These are phyloP conservation scores for Bertia moriformis DNA, from an alignment of 2,329 filamentous ascomycete species.

Conservation along the genomic window DNA sequence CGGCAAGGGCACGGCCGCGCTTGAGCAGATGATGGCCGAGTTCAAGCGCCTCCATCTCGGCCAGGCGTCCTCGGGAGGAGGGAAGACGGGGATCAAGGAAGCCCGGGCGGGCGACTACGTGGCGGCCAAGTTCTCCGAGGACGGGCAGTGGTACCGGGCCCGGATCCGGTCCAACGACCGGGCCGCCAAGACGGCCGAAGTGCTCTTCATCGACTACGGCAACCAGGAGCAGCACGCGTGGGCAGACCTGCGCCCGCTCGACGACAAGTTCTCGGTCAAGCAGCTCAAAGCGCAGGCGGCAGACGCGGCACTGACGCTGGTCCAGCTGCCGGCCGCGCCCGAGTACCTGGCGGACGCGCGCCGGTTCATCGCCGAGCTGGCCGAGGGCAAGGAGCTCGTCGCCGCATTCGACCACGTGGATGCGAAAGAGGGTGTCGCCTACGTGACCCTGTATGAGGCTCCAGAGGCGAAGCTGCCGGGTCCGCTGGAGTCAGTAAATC, in stretches of 20 bases:
- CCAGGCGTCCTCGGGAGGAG: too few relatives aligned
- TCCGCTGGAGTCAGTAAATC: conserved; percentile 71
- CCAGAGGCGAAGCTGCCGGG: conserved; percentile 35
- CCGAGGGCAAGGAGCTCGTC: conserved; percentile 64
- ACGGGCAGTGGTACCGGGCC: conserved; percentile 88
- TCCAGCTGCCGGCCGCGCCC: conserved; percentile 69
- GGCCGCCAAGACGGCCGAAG: conserved; percentile 72
- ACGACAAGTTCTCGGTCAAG: conserved; percentile 65
- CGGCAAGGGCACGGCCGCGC: conserved; percentile 67
- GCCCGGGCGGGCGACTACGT: conserved; percentile 88
- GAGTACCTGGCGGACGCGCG: conserved; percentile 78
- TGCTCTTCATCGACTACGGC: conserved; percentile 91
- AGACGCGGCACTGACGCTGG: conserved; percentile 74
- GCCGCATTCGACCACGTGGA: conserved; percentile 81
- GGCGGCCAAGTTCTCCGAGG: conserved; percentile 76
- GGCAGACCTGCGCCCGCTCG: conserved; percentile 68
- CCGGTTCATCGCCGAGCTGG: conserved; percentile 59
- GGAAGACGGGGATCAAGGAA: conserved; percentile 57
- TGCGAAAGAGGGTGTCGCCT: conserved; percentile 63
- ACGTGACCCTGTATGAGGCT: conserved; percentile 77
- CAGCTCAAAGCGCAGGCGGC: conserved; percentile 77
- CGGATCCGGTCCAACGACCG: conserved; percentile 86
- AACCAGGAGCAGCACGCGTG: conserved; percentile 84
- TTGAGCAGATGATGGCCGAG: conserved; percentile 77
- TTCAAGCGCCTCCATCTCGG: conserved; percentile 86